Evolutionary conservation across 805 yeast species (phyloP).

Genomic region (Saturnispora galanensis): DNA sequence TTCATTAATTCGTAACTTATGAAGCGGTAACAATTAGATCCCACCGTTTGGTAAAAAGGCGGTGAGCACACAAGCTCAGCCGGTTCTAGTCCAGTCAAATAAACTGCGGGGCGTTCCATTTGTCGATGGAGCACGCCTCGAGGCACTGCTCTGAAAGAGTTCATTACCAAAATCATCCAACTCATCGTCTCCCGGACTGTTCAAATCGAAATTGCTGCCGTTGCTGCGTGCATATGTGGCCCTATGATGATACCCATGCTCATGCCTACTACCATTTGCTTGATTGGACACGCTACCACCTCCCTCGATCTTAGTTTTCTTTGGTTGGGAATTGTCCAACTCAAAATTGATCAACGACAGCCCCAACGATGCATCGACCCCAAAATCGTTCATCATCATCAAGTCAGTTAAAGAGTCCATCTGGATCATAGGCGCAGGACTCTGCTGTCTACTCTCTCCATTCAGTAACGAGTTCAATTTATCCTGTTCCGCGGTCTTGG

Average conservation of each 20-base stretch:
- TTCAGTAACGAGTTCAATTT: constrained; percentile 12
- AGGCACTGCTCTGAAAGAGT: neutral
- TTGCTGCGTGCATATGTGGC: constrained; percentile 3
- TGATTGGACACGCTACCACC: neutral
- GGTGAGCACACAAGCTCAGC: no score
- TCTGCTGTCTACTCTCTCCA: constrained; percentile 1
- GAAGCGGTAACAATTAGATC: no score
- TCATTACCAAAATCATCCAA: constrained; percentile 3
- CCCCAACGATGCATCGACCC: constrained; percentile 77
- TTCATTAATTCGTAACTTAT: neutral
- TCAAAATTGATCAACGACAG: constrained; percentile 52
- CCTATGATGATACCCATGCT: constrained; percentile 8
- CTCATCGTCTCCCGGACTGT: neutral
- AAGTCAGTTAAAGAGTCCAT: constrained; percentile 23
- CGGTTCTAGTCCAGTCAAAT: constrained; percentile 1
- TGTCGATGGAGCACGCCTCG: neutral
- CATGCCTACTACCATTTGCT: neutral
- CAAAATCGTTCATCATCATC: constrained; percentile 41
- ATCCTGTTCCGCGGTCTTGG: constrained; percentile 11
- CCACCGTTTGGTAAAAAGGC: no score
- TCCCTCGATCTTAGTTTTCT: constrained; percentile 8
- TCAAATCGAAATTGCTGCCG: neutral
- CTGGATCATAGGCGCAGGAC: neutral
- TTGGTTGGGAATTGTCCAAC: constrained; percentile 16
- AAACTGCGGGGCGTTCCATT: neutral